Evolutionary conservation across 2,329 filamentous ascomycete genomes (phyloP).

Genomic region (Colletotrichum lupini): DNA sequence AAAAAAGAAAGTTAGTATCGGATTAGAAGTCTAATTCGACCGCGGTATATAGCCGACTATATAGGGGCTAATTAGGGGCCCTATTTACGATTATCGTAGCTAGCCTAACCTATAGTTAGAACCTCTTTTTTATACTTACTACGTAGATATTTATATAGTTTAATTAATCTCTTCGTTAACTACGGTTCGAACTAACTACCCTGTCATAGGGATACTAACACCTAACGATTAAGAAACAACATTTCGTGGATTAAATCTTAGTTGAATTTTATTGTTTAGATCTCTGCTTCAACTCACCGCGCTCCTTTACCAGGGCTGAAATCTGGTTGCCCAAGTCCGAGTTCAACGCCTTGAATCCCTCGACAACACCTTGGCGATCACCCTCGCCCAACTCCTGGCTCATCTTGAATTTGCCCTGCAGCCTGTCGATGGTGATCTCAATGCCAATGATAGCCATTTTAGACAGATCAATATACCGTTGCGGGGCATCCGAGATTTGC

Average conservation of each 20-base stretch:
- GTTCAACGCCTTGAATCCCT: conserved; percentile 60
- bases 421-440: conserved; percentile 64
- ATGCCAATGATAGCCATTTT: conserved; percentile 71
- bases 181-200: no score
- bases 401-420: conserved; percentile 76
- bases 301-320: conserved; percentile 45
- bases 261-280: background rate
- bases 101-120: no score
- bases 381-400: conserved; percentile 67
- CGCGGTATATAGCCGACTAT: no score
- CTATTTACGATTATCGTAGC: no score
- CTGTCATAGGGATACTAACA: no score
- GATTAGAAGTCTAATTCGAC: no score
- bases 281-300: conserved; percentile 42
- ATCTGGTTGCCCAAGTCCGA: conserved; percentile 45
- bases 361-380: conserved; percentile 66
- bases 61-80: no score
- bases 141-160: no score
- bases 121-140: no score
- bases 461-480: conserved; percentile 64
- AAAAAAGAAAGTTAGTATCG: no score
- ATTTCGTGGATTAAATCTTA: background rate
- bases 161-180: no score
- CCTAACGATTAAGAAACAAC: no score
- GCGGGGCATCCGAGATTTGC: conserved; percentile 68